Percentiles rank a stretch among this genome's conserved stretches.
Conservation (phyloP, 805 yeast genomes). For the Candida odintsovae region DNA sequence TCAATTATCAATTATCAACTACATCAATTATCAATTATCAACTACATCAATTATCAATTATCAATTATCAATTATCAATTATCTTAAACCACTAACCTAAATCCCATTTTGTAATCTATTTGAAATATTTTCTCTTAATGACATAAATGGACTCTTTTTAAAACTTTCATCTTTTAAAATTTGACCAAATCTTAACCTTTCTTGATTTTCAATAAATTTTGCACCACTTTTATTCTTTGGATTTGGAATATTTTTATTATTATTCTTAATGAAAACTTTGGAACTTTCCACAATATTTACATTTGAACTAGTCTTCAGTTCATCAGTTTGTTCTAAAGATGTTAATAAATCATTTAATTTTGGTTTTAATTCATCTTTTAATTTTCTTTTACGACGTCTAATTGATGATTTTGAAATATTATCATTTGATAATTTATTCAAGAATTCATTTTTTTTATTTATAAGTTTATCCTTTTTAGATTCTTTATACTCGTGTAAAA, state of each 20-base stretch:
- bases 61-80: no score
- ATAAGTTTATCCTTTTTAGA: slow-evolving; percentile 48
- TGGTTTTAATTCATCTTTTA: slow-evolving; percentile 59
- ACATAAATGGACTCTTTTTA: slow-evolving; percentile 55
- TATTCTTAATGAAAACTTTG: slow-evolving; percentile 7
- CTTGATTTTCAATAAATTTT: slow-evolving; percentile 49
- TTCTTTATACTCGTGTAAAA: slow-evolving; percentile 45
- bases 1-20: no score
- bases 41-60: no score
- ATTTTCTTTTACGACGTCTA: slow-evolving; percentile 58
- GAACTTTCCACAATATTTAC: slow-evolving; percentile 17
- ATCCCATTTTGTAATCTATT: slow-evolving; percentile 10
- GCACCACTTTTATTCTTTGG: slow-evolving; percentile 50
- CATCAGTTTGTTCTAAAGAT: slow-evolving; percentile 40
- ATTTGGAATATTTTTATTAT: slow-evolving; percentile 41
- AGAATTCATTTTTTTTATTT: slow-evolving; percentile 32
- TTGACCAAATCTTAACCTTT: slow-evolving; percentile 50
- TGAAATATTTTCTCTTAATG: slow-evolving; percentile 54
- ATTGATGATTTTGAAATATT: slow-evolving; percentile 57
- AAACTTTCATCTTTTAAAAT: slow-evolving; percentile 51
- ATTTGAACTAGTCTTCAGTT: no score
- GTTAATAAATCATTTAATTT: slow-evolving; percentile 57
- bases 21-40: no score
- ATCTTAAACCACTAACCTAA: neutral
- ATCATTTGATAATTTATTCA: slow-evolving; percentile 28